Conservation (phyloP, 495 filamentous ascomycete genomes). For the Penicillium roqueforti region DNA sequence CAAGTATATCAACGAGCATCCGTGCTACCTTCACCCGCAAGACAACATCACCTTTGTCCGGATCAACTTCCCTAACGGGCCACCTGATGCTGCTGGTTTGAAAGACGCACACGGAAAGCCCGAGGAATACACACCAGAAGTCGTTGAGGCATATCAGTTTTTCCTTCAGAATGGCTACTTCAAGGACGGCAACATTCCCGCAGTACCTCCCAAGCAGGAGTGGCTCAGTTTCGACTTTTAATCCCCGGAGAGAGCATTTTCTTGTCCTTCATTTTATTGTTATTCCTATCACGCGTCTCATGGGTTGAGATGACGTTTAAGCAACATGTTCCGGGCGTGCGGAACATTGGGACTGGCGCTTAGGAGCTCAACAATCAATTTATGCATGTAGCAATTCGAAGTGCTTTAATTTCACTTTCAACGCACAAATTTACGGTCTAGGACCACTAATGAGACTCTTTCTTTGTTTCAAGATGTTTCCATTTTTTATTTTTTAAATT, state of each 20-base stretch:
- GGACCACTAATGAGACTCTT: conserved; percentile 1
- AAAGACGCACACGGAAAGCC: conserved; percentile 36
- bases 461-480: conserved; percentile 30
- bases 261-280: not conserved
- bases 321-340: not conserved
- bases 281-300: not conserved
- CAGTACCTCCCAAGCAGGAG: conserved; percentile 68
- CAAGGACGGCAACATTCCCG: conserved; percentile 59
- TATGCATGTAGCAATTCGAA: not conserved
- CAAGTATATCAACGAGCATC: conserved; percentile 46
- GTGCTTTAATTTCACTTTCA: not conserved
- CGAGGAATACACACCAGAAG: conserved; percentile 44
- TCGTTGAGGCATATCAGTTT: conserved; percentile 54
- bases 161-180: conserved; percentile 61
- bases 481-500: conserved; percentile 34
- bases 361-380: not conserved
- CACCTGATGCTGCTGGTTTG: conserved; percentile 50
- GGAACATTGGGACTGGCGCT: not conserved
- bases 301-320: not conserved
- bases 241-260: conserved; percentile 1
- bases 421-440: not conserved
- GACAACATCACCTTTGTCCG: conserved; percentile 48
- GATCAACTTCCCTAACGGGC: conserved; percentile 67
- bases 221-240: conserved; percentile 70
- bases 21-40: conserved; percentile 47